Evolutionary conservation across 2,329 filamentous ascomycete species (phyloP).

Genomic region (Lachnellula arida): DNA sequence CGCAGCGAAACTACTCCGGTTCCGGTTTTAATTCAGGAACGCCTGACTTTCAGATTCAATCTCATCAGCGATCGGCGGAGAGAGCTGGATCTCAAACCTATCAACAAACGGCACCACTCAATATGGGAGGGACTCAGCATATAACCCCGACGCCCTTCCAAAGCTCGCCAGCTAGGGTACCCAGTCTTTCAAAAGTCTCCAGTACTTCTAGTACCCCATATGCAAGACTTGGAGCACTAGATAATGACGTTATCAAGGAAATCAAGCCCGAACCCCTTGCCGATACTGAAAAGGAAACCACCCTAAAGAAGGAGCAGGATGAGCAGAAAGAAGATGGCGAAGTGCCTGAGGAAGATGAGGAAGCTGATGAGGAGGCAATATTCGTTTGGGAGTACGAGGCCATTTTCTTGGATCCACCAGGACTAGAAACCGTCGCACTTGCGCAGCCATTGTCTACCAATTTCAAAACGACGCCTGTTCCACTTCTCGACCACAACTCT

Average conservation of each 20-base stretch:
- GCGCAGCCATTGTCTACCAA: constrained; percentile 40
- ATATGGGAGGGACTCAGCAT: constrained; percentile 11
- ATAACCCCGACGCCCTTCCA: constrained; percentile 3
- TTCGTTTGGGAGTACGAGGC: constrained; percentile 38
- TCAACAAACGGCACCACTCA: constrained; percentile 12
- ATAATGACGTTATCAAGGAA: constrained; percentile 2
- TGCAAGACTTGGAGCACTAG: constrained; percentile 5
- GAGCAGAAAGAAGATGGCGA: constrained; percentile 8
- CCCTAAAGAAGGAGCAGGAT: background rate
- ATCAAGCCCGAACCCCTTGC: background rate
- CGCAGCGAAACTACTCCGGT: constrained; percentile 10
- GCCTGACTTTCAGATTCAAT: constrained; percentile 11
- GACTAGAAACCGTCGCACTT: constrained; percentile 42
- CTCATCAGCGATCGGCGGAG: constrained; percentile 1
- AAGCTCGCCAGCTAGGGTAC: constrained; percentile 1
- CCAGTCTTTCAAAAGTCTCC: constrained; percentile 2
- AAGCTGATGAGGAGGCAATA: constrained; percentile 29
- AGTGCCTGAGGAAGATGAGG: constrained; percentile 12
- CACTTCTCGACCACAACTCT: constrained; percentile 42
- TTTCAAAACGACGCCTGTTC: constrained; percentile 43
- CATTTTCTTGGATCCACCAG: constrained; percentile 36
- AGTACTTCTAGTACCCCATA: constrained; percentile 19
- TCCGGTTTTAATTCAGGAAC: constrained; percentile 12
- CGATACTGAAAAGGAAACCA: background rate
- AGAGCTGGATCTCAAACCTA: constrained; percentile 8